These are phyloP conservation scores for Galeopsis tetrahit DNA, from an alignment of 257 asterid genomes.

Conservation along the genomic window DNA sequence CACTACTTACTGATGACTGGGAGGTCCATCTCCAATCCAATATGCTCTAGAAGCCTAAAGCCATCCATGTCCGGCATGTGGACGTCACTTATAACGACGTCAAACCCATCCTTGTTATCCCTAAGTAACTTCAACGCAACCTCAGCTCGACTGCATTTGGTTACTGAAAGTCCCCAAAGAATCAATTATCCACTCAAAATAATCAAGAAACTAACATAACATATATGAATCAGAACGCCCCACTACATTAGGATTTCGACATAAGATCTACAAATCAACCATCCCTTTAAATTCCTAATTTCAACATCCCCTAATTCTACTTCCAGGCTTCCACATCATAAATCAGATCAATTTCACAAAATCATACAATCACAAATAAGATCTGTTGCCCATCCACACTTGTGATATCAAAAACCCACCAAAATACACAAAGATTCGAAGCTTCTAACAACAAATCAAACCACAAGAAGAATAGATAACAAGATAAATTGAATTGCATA, in stretches of 20 bases:
- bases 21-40: constrained; percentile 54
- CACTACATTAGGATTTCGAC: constrained; percentile 19
- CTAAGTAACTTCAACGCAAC: constrained; percentile 63
- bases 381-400: constrained; percentile 29
- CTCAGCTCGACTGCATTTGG: constrained; percentile 78
- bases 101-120: constrained; percentile 50
- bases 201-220: constrained; percentile 12
- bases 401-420: constrained; percentile 2
- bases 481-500: constrained; percentile 16
- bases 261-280: constrained; percentile 42
- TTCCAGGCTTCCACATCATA: constrained; percentile 1
- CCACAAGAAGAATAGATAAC: constrained; percentile 3
- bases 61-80: constrained; percentile 70
- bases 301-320: neutral
- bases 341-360: constrained; percentile 28
- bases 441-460: constrained; percentile 21
- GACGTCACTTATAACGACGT: constrained; percentile 55
- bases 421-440: constrained; percentile 22
- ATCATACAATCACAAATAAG: constrained; percentile 34
- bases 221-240: constrained; percentile 16
- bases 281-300: constrained; percentile 25
- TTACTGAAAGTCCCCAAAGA: constrained; percentile 54
- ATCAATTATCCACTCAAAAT: constrained; percentile 13
- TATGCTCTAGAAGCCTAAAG: constrained; percentile 51
- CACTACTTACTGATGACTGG: constrained; percentile 64